Conservation (phyloP, 805 yeast species). For the Wickerhamiella nectarea region DNA sequence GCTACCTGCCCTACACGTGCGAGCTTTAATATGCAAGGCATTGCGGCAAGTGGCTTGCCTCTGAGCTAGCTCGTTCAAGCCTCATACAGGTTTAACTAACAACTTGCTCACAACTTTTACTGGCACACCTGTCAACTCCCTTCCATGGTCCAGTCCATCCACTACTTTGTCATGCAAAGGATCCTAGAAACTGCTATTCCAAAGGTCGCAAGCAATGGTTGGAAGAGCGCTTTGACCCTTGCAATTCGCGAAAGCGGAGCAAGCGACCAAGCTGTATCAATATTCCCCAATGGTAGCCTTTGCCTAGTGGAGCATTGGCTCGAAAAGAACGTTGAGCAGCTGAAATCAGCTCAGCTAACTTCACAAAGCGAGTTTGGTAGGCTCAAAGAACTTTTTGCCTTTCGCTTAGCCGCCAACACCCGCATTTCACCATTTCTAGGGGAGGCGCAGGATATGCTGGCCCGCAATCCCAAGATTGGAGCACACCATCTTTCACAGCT, state of each 20-base stretch:
- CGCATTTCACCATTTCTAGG: slow-evolving; percentile 15
- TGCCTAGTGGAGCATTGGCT: slow-evolving; percentile 46
- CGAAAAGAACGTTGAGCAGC: slow-evolving; percentile 28
- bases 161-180: slow-evolving; percentile 14
- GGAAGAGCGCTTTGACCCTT: slow-evolving; percentile 35
- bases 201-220: slow-evolving; percentile 40
- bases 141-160: too few species aligned
- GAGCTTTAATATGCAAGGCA: too few species aligned
- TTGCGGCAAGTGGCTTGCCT: too few species aligned
- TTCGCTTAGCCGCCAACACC: slow-evolving; percentile 34
- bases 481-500: slow-evolving; percentile 57
- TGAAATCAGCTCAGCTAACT: slow-evolving; percentile 21
- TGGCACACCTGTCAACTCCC: too few species aligned
- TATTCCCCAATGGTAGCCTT: slow-evolving; percentile 33
- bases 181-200: slow-evolving; percentile 30
- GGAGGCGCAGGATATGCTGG: slow-evolving; percentile 45
- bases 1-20: too few species aligned
- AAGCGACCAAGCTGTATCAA: slow-evolving; percentile 37
- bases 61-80: too few species aligned
- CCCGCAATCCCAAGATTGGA: slow-evolving; percentile 41
- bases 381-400: slow-evolving; percentile 30
- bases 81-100: too few species aligned
- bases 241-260: slow-evolving; percentile 38
- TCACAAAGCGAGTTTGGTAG: slow-evolving; percentile 12
- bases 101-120: too few species aligned